These are phyloP conservation scores for Polygonum maritimum DNA, from an alignment of 148 eudicot genomes.

Conservation along the genomic window DNA sequence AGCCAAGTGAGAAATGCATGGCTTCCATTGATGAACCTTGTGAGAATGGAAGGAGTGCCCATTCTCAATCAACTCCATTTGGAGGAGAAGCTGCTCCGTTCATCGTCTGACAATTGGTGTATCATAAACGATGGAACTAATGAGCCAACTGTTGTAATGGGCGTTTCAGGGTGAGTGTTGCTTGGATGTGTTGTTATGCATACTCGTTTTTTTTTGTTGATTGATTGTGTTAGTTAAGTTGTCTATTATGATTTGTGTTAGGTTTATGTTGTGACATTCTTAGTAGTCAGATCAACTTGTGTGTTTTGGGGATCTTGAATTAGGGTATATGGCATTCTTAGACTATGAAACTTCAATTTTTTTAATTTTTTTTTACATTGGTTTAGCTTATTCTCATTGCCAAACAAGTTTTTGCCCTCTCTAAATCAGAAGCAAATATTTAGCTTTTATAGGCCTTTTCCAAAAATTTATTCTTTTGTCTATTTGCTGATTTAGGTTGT, in stretches of 20 bases:
- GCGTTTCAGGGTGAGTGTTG: slow-evolving; percentile 54
- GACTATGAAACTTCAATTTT: not conserved
- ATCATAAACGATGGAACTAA: slow-evolving; percentile 67
- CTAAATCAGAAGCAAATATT: not conserved
- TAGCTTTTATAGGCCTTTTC: not conserved
- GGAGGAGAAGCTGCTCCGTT: slow-evolving; percentile 72
- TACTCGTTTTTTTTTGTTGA: not conserved
- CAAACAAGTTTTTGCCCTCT: not conserved
- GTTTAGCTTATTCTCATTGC: not conserved
- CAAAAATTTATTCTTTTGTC: not conserved
- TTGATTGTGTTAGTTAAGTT: not conserved
- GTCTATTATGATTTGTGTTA: not conserved
- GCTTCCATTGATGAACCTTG: slow-evolving; percentile 63
- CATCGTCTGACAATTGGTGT: slow-evolving; percentile 81
- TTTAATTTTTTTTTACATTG: not conserved
- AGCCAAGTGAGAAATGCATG: slow-evolving; percentile 19
- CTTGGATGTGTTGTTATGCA: not conserved
- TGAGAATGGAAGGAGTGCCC: slow-evolving; percentile 40
- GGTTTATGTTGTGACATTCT: not conserved
- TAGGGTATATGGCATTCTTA: not conserved
- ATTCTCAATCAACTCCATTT: slow-evolving; percentile 63
- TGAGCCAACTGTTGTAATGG: slow-evolving; percentile 67
- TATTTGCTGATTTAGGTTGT: not conserved
- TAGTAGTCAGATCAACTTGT: not conserved
- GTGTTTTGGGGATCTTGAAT: not conserved